phyloP scores from a whole-genome alignment of 75 land plant genomes.

The Chamaecyparis obtusa region DNA sequence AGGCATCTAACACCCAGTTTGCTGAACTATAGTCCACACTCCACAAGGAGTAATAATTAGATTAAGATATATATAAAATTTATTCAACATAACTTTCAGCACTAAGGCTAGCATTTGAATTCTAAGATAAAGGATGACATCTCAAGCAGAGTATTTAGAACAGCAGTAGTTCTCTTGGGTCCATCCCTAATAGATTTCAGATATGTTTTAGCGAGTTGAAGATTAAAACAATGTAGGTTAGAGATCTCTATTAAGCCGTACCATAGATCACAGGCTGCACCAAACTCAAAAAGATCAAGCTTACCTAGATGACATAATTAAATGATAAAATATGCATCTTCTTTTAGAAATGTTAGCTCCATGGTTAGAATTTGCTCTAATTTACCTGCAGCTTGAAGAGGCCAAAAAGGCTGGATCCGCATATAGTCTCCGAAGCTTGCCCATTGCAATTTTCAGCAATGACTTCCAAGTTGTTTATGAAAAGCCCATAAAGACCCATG shows the following conservation, averaged over 20 bases:
- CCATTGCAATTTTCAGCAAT: constrained; percentile 6
- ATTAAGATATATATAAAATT: too few species aligned
- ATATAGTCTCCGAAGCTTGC: constrained; percentile 3
- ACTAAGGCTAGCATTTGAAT: not conserved
- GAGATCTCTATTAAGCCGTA: not conserved
- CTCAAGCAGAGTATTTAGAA: not conserved
- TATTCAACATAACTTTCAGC: too few species aligned
- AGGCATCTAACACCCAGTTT: too few species aligned
- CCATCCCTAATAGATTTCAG: not conserved
- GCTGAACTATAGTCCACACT: too few species aligned
- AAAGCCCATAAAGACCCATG: constrained; percentile 93
- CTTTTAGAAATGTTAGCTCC: not conserved
- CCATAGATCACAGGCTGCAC: too few species aligned
- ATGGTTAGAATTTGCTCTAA: not conserved
- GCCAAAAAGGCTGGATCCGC: constrained; percentile 73
- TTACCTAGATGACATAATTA: not conserved
- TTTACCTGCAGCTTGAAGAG: constrained; percentile 64
- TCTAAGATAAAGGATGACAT: not conserved
- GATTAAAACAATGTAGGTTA: not conserved
- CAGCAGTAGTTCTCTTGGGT: not conserved
- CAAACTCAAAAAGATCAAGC: not conserved
- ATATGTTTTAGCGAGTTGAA: not conserved
- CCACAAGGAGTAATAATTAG: too few species aligned
- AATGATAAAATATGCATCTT: not conserved
- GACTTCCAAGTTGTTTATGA: constrained; percentile 66